Evolutionary conservation across 441 rosid species (phyloP), one percentile per base, ranked within the genome.

Genomic region (Erodium trifolium): DNA sequence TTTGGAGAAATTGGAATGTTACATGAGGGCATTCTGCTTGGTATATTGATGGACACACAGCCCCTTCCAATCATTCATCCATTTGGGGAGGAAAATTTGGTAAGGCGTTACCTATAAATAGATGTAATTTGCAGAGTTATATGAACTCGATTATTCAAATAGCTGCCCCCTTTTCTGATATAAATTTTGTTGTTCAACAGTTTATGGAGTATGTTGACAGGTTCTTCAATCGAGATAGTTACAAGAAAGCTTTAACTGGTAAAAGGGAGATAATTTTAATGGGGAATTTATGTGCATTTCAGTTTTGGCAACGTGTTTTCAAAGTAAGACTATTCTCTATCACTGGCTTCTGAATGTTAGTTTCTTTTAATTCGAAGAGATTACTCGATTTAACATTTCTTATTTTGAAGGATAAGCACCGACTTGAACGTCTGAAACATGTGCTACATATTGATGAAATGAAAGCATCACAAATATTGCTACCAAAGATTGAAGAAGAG

Each of bases 281-380:
- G 77, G 98, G 83, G 66, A 93, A 93, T 76, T 80, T 91, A 37
- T 78, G 87, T 73, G 95, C 97, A 39, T 91, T 81, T 78, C 85
- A 88, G 84, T 93, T 93, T 79, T 93, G 97, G 98, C 94, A 89
- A 69, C 87, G 79, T 67, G 83, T 81, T 73, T 88, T 91, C 77
- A 89, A 89, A 91, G 97, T 89, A 72, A 77, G 53, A 3, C 41
- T 59, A 60, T 68, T 12, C 68, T 63, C 80, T 18, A 57, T 19
- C 13, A 47, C 57, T 23, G 27, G 37, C 39, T 45, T 67, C 80
- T 70, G 68, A 64, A 23, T 23, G 27, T 23, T 23, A 23, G 27
- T 23, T 23, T 23, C 27, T 23, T 23, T 23, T 23, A 23, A 23
- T 23, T 23, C 2, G 27, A 23, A 23, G 27, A 23, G 29, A 4